phyloP scores from a whole-genome alignment of 139 green algal species.

The Tetradesmus lagerheimii region DNA sequence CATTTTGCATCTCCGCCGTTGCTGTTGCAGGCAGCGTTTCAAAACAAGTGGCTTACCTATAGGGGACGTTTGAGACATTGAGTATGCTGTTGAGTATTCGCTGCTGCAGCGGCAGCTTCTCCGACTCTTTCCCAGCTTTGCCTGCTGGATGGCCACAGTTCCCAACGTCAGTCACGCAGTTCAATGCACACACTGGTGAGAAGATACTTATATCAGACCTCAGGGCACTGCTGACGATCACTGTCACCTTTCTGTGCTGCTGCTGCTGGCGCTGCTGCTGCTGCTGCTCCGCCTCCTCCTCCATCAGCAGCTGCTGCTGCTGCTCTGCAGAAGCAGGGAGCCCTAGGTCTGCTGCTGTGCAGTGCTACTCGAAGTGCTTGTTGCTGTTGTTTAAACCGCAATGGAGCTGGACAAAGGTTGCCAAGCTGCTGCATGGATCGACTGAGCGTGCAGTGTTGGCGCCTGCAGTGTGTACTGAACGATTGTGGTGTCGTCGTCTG shows the following conservation, averaged over 20 bases:
- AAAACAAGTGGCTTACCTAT: conserved; percentile 60
- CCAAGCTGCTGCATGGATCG: neutral
- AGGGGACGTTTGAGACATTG: conserved; percentile 72
- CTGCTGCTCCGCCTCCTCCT: neutral
- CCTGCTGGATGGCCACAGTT: neutral
- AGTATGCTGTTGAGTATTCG: conserved; percentile 73
- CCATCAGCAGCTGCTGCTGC: neutral
- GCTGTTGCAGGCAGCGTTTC: neutral
- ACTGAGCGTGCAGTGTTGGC: neutral
- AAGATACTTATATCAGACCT: neutral
- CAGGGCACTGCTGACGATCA: neutral
- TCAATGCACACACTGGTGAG: neutral
- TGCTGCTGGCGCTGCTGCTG: neutral
- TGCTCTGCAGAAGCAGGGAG: neutral
- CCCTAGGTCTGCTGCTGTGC: neutral
- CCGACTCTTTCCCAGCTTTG: neutral
- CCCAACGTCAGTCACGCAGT: neutral
- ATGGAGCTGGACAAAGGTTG: neutral
- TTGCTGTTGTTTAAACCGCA: too few species aligned
- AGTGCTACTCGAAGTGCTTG: neutral
- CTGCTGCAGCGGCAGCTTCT: conserved; percentile 69
- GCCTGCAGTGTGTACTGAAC: neutral
- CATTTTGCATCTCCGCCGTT: neutral
- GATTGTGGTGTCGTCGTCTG: neutral
- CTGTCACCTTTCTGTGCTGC: neutral